phyloP scores from a whole-genome alignment of 345 rosid species.

The Laguncularia racemosa region DNA sequence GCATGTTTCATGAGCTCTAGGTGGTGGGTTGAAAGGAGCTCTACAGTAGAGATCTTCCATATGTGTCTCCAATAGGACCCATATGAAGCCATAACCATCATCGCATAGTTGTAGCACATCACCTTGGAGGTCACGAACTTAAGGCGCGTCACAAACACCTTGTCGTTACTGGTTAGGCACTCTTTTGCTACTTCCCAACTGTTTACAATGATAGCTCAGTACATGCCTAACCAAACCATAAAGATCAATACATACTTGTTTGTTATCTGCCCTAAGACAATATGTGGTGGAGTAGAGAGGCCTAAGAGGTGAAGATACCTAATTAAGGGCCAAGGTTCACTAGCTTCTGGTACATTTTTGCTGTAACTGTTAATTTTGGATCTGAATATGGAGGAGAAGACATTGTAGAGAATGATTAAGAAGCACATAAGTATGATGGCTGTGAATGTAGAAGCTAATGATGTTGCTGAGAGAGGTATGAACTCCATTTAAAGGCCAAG shows the following conservation, averaged over 20 bases:
- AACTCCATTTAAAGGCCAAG: too few relatives aligned
- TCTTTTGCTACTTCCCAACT: slow-evolving; percentile 19
- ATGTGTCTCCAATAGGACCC: slow-evolving; percentile 28
- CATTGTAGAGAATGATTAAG: too few relatives aligned
- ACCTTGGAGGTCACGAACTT: slow-evolving; percentile 11
- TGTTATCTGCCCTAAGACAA: too few relatives aligned
- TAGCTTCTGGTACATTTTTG: too few relatives aligned
- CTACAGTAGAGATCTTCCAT: slow-evolving; percentile 22
- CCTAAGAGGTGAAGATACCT: slow-evolving; percentile 31
- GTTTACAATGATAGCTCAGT: slow-evolving; percentile 19
- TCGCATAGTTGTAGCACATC: slow-evolving; percentile 18
- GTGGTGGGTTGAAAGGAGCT: slow-evolving; percentile 28
- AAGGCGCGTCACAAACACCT: slow-evolving; percentile 19
- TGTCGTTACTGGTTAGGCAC: slow-evolving; percentile 27
- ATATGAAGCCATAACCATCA: slow-evolving; percentile 21
- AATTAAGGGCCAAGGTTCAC: too few relatives aligned
- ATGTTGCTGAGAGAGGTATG: too few relatives aligned
- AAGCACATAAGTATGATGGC: too few relatives aligned
- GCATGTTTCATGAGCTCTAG: slow-evolving; percentile 20
- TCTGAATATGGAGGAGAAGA: too few relatives aligned
- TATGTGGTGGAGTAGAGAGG: slow-evolving; percentile 8
- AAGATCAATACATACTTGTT: slow-evolving; percentile 23
- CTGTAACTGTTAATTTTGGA: too few relatives aligned
- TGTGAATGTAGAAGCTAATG: too few relatives aligned
- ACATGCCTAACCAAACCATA: slow-evolving; percentile 16